phyloP scores from a whole-genome alignment of 495 filamentous ascomycete genomes.

The Bacidia gigantensis region DNA sequence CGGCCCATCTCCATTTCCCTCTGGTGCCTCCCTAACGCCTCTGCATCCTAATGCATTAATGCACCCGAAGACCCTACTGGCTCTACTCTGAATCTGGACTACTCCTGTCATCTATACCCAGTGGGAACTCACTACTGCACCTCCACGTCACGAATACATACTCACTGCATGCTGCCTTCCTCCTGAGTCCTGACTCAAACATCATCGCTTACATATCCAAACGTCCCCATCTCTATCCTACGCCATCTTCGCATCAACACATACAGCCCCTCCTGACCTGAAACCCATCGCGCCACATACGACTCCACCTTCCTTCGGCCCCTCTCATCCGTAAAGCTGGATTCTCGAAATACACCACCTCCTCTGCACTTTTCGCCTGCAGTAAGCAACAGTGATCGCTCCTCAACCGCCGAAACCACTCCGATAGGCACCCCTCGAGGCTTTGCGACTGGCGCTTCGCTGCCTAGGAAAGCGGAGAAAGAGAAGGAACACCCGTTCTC shows the following conservation, averaged over 20 bases:
- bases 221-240: background rate
- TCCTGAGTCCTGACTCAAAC: background rate
- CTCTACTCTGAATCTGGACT: no score
- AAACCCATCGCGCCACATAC: background rate
- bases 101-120: no score
- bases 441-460: constrained; percentile 25
- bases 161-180: background rate
- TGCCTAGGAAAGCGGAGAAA: constrained; percentile 29
- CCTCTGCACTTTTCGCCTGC: constrained; percentile 27
- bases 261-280: background rate
- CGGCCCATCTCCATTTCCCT: background rate
- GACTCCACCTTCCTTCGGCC: background rate
- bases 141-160: constrained; percentile 1
- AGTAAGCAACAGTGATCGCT: constrained; percentile 28
- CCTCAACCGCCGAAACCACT: constrained; percentile 31
- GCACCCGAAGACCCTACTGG: no score
- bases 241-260: background rate
- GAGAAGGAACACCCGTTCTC: constrained; percentile 28
- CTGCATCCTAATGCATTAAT: no score
- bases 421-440: constrained; percentile 32
- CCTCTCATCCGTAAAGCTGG: constrained; percentile 28
- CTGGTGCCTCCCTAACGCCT: no score
- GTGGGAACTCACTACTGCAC: background rate
- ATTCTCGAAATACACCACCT: constrained; percentile 31
- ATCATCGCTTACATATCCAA: background rate